Evolutionary conservation across 2,329 filamentous ascomycete species (phyloP).

Genomic region (Magnaporthiopsis rhizophila): DNA sequence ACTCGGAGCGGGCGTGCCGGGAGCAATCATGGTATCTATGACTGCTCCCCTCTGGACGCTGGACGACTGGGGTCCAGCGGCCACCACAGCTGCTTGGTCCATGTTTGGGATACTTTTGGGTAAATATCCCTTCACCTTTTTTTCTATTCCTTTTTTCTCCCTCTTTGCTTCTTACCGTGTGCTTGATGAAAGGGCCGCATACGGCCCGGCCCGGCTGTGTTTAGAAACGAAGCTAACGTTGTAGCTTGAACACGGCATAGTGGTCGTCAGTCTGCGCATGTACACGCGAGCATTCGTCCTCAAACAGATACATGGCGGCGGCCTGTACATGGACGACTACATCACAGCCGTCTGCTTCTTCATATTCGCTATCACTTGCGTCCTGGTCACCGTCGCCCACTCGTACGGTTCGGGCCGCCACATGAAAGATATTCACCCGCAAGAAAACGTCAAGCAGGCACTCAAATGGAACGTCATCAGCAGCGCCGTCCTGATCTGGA

Average conservation of each 20-base stretch:
- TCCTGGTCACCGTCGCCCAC: slow-evolving; percentile 20
- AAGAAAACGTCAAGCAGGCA: slow-evolving; percentile 13
- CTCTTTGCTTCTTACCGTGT: not conserved
- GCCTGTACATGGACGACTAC: slow-evolving; percentile 22
- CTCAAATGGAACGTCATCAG: slow-evolving; percentile 24
- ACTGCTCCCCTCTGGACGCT: slow-evolving; percentile 1
- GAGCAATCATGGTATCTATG: not conserved
- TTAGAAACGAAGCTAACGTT: not conserved
- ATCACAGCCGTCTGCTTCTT: slow-evolving; percentile 22
- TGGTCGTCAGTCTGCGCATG: slow-evolving; percentile 20
- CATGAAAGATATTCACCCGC: slow-evolving; percentile 11
- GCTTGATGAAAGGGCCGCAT: not conserved
- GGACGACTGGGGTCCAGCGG: not conserved
- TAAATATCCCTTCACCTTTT: not conserved
- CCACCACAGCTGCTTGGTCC: slow-evolving; percentile 1
- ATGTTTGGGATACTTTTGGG: not conserved
- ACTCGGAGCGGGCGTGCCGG: not conserved
- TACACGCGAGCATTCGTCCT: slow-evolving; percentile 17
- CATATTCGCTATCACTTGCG: slow-evolving; percentile 20
- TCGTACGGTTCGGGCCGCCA: slow-evolving; percentile 21
- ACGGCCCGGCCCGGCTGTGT: not conserved
- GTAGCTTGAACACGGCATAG: slow-evolving; percentile 11
- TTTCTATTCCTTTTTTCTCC: no score
- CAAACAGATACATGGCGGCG: slow-evolving; percentile 10
- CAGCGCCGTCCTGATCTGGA: slow-evolving; percentile 23